Evolutionary conservation across 2,329 filamentous ascomycete genomes (phyloP).

Genomic region (Mycocentrospora acerina): DNA sequence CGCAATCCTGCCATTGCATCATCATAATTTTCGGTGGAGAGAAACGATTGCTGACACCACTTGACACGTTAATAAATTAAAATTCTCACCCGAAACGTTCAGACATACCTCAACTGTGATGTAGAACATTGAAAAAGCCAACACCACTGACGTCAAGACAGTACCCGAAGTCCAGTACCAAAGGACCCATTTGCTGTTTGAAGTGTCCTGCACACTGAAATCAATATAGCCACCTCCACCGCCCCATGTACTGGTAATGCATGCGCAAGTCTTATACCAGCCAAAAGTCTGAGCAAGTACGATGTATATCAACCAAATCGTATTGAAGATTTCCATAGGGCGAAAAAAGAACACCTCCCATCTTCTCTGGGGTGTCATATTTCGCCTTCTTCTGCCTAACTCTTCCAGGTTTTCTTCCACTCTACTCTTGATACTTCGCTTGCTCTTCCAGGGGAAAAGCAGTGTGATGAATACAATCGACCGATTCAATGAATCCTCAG

Average conservation of each 20-base stretch:
- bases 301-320: slow-evolving; percentile 37
- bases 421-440: slow-evolving; percentile 1
- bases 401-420: slow-evolving; percentile 7
- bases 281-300: slow-evolving; percentile 46
- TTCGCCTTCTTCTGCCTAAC: slow-evolving; percentile 1
- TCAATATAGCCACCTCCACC: slow-evolving; percentile 48
- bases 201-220: slow-evolving; percentile 31
- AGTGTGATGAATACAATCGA: slow-evolving; percentile 6
- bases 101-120: slow-evolving; percentile 33
- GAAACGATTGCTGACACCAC: slow-evolving; percentile 43
- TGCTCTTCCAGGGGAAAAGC: slow-evolving; percentile 7
- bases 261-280: slow-evolving; percentile 46
- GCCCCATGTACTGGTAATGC: slow-evolving; percentile 43
- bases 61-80: not conserved
- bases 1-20: slow-evolving; percentile 28
- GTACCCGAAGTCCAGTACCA: slow-evolving; percentile 39
- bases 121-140: slow-evolving; percentile 39
- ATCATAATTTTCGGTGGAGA: slow-evolving; percentile 37
- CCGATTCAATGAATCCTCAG: slow-evolving; percentile 7
- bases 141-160: slow-evolving; percentile 26
- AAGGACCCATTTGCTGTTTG: slow-evolving; percentile 28
- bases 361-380: slow-evolving; percentile 18
- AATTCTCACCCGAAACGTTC: not conserved
- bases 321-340: slow-evolving; percentile 41
- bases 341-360: slow-evolving; percentile 31